These are phyloP conservation scores for Tephrocybe sp. DNA, from an alignment of 768 basidiomycete species.

Conservation along the genomic window DNA sequence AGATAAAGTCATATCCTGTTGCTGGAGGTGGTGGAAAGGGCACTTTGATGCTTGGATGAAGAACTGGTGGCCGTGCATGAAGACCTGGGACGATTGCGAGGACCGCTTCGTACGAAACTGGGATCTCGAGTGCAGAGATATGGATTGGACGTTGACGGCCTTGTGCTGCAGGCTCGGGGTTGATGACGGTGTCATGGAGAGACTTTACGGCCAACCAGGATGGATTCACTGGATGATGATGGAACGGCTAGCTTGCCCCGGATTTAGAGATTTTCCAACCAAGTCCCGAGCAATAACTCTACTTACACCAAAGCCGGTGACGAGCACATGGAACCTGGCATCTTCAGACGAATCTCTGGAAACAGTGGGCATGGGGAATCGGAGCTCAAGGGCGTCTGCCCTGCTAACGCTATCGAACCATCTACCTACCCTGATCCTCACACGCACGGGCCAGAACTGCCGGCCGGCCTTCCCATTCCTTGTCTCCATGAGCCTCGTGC, in stretches of 20 bases:
- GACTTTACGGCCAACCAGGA: constrained; percentile 70
- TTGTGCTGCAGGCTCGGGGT: constrained; percentile 20
- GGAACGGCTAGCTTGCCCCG: constrained; percentile 46
- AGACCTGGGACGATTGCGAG: constrained; percentile 53
- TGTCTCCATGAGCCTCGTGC: constrained; percentile 43
- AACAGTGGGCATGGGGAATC: constrained; percentile 28
- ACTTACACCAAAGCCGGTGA: constrained; percentile 57
- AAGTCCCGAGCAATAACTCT: constrained; percentile 3
- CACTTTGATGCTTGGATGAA: constrained; percentile 32
- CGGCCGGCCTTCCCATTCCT: constrained; percentile 43
- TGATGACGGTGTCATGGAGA: constrained; percentile 54
- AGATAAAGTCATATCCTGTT: constrained; percentile 64
- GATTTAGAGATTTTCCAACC: constrained; percentile 12
- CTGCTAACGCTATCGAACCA: neutral
- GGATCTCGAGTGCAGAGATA: constrained; percentile 57
- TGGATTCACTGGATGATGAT: constrained; percentile 56
- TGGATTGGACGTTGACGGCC: constrained; percentile 42
- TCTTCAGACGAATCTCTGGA: constrained; percentile 24
- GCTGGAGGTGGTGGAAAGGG: constrained; percentile 37
- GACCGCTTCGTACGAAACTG: constrained; percentile 58
- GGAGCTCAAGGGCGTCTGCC: neutral
- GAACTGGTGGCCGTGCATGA: constrained; percentile 58
- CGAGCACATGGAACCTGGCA: constrained; percentile 41
- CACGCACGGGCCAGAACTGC: constrained; percentile 20
- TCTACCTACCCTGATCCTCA: constrained; percentile 12